Conservation (phyloP, 2,329 filamentous ascomycete genomes). For the Xylariales sp. region DNA sequence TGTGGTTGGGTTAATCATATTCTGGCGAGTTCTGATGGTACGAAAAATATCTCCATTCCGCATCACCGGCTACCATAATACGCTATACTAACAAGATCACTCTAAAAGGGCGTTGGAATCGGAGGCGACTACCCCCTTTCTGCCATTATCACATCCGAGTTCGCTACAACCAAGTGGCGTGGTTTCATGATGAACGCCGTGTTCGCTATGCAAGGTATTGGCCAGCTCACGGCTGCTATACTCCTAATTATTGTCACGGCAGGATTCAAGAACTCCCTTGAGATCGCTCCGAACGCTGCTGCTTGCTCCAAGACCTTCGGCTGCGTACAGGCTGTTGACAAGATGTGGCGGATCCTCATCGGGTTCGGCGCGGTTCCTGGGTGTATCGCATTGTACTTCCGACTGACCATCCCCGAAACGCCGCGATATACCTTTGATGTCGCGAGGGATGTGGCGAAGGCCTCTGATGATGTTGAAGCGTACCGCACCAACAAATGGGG, state of each 20-base stretch:
- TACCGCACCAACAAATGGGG: slow-evolving; percentile 57
- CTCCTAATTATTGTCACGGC: slow-evolving; percentile 71
- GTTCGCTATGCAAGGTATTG: slow-evolving; percentile 84
- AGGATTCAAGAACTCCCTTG: slow-evolving; percentile 63
- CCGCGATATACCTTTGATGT: slow-evolving; percentile 28
- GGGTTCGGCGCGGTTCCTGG: slow-evolving; percentile 43
- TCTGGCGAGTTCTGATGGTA: slow-evolving; percentile 74
- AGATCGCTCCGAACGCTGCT: slow-evolving; percentile 42
- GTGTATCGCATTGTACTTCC: slow-evolving; percentile 39
- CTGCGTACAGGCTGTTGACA: slow-evolving; percentile 52
- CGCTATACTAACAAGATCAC: no score
- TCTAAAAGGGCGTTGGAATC: slow-evolving; percentile 58
- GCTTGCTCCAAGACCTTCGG: slow-evolving; percentile 49
- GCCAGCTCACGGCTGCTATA: slow-evolving; percentile 71
- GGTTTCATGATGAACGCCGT: slow-evolving; percentile 85
- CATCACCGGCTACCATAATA: no score
- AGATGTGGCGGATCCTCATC: slow-evolving; percentile 44
- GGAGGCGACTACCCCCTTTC: slow-evolving; percentile 79
- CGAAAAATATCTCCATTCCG: no score
- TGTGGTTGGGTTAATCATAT: slow-evolving; percentile 65
- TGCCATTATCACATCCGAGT: slow-evolving; percentile 82
- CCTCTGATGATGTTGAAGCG: slow-evolving; percentile 61
- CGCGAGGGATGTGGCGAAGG: slow-evolving; percentile 11
- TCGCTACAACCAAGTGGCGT: slow-evolving; percentile 79
- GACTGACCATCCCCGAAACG: slow-evolving; percentile 45